phyloP scores from a whole-genome alignment of 768 basidiomycete species.

The Calocybe cyanea region DNA sequence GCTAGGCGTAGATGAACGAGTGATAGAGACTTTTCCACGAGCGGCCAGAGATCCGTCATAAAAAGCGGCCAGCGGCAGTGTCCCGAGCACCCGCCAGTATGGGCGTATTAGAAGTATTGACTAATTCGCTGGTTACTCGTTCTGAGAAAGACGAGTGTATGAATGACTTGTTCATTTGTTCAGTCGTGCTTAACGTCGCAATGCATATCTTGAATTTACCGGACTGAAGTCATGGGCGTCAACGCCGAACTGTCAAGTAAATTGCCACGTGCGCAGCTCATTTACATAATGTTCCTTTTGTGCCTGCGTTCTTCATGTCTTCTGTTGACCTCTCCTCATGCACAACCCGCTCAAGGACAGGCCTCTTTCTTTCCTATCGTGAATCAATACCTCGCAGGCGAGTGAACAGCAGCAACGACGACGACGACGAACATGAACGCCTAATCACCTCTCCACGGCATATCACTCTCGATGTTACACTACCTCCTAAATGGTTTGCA shows the following conservation, averaged over 20 bases:
- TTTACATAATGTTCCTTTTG: slow-evolving; percentile 1
- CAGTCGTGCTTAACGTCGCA: too few relatives aligned
- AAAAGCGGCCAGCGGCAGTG: too few relatives aligned
- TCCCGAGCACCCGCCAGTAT: too few relatives aligned
- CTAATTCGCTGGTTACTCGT: too few relatives aligned
- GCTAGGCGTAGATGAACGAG: background rate
- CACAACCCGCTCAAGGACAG: slow-evolving; percentile 82
- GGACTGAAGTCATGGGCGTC: too few relatives aligned
- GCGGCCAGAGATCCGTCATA: too few relatives aligned
- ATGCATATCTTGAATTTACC: too few relatives aligned
- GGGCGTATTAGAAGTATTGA: too few relatives aligned
- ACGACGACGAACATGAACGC: slow-evolving; percentile 61
- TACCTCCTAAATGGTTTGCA: slow-evolving; percentile 85
- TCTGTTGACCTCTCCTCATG: slow-evolving; percentile 20
- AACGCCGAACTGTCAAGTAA: background rate
- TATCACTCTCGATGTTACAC: slow-evolving; percentile 51
- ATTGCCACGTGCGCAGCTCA: slow-evolving; percentile 18
- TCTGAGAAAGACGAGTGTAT: too few relatives aligned
- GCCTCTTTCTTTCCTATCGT: slow-evolving; percentile 91
- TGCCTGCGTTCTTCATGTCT: slow-evolving; percentile 13
- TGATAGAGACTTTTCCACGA: background rate
- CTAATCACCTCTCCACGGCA: slow-evolving; percentile 50
- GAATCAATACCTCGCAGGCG: slow-evolving; percentile 59
- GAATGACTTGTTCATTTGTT: too few relatives aligned
- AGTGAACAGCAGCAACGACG: slow-evolving; percentile 36